Evolutionary conservation across 441 rosid genomes (phyloP).

Genomic region (Adansonia rubrostipa): DNA sequence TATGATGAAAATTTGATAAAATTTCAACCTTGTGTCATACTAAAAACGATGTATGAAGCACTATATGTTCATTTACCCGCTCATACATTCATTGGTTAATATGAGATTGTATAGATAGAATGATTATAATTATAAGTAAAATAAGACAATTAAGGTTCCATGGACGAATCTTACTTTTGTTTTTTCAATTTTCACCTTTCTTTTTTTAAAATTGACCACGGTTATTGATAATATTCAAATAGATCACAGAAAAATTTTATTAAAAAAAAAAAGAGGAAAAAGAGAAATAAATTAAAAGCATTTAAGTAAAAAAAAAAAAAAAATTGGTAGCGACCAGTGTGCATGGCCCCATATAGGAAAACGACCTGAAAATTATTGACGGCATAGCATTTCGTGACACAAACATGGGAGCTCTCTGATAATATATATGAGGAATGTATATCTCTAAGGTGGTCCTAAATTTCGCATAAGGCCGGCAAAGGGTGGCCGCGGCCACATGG

Average conservation of each 20-base stretch:
- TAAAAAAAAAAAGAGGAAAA: too few species aligned
- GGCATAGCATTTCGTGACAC: conserved; percentile 28
- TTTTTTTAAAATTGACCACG: neutral
- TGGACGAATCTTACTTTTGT: neutral
- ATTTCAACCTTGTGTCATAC: too few species aligned
- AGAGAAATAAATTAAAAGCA: neutral
- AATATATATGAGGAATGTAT: conserved; percentile 3
- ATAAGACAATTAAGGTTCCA: neutral
- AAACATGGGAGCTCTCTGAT: conserved; percentile 4
- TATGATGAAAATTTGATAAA: too few species aligned
- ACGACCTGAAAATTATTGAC: conserved; percentile 46
- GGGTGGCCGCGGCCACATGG: conserved; percentile 62
- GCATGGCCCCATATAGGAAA: conserved; percentile 43
- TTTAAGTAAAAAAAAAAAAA: conserved; percentile 6
- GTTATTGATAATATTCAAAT: neutral
- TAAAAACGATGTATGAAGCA: too few species aligned
- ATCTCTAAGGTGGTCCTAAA: conserved; percentile 46
- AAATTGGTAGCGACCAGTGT: too few species aligned
- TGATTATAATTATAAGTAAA: neutral
- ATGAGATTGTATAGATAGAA: neutral
- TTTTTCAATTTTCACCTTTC: neutral
- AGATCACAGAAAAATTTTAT: neutral
- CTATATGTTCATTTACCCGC: too few species aligned
- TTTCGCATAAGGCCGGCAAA: conserved; percentile 46
- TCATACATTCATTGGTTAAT: too few species aligned